These are phyloP conservation scores for Schizosaccharomyces pombe DNA, from an alignment of 805 yeast genomes.

Conservation along the genomic window ASM294v3 CU329670.1:3512001-3512500, in stretches of 20 bases:
- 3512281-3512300: slow-evolving; percentile 44
- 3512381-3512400: slow-evolving; percentile 19
- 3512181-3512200: slow-evolving; percentile 34
- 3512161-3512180: slow-evolving; percentile 61
- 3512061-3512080: slow-evolving; percentile 20
- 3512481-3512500: slow-evolving; percentile 24
- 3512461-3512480: slow-evolving; percentile 14
- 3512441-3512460: slow-evolving; percentile 15
- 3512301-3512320: slow-evolving; percentile 56
- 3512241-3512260: slow-evolving; percentile 93
- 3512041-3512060: slow-evolving; percentile 20
- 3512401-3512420: slow-evolving; percentile 18
- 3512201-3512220: not conserved
- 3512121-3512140: slow-evolving; percentile 49
- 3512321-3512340: slow-evolving; percentile 12
- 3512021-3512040: slow-evolving; percentile 28
- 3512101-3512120: slow-evolving; percentile 78
- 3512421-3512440: slow-evolving; percentile 8
- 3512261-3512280: slow-evolving; percentile 51
- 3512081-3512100: slow-evolving; percentile 44
- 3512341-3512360: slow-evolving; percentile 1
- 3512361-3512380: slow-evolving; percentile 6
- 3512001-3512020: slow-evolving; percentile 41
- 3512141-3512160: slow-evolving; percentile 74
- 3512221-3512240: slow-evolving; percentile 38